Conservation (phyloP, 78 protist genomes). For the Dictyostelium firmibasis region DNA sequence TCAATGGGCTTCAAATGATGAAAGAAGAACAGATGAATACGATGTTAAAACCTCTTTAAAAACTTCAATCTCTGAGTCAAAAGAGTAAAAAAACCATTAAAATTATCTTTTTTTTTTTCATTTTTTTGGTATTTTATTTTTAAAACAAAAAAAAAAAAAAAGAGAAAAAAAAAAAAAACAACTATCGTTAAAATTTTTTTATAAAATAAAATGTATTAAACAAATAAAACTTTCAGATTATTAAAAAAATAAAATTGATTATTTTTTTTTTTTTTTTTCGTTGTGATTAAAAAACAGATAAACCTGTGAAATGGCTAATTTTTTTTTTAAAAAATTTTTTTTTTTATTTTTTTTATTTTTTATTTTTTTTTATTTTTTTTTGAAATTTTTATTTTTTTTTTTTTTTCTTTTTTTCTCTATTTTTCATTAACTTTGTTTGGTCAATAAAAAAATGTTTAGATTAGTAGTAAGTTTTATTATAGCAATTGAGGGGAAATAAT, state of each 20-base stretch:
- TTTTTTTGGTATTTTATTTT: not conserved
- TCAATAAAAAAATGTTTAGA: not conserved
- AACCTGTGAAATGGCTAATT: too few species aligned
- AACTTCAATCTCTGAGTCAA: not conserved
- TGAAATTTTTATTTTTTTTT: not conserved
- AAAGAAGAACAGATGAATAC: conserved; percentile 40
- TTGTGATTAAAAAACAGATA: too few species aligned
- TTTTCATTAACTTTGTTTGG: not conserved
- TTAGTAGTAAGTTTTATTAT: not conserved
- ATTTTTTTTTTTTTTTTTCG: too few species aligned
- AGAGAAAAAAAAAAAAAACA: not conserved
- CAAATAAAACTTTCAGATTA: too few species aligned
- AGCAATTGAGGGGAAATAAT: not conserved
- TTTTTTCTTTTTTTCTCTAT: not conserved
- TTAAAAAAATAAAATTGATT: too few species aligned
- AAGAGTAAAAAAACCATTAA: not conserved
- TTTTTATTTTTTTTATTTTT: not conserved
- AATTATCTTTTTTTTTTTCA: not conserved
- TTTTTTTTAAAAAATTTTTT: too few species aligned
- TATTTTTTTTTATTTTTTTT: not conserved
- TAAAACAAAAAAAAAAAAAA: not conserved
- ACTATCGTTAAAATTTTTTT: not conserved
- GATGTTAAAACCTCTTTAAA: conserved; percentile 23
- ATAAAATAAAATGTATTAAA: not conserved
- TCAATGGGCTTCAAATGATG: conserved; percentile 66